A percentile compares a stretch with the other conserved stretches of the same genome.
Conservation (phyloP, 805 yeast species). For the Spathaspora sp. region DNA sequence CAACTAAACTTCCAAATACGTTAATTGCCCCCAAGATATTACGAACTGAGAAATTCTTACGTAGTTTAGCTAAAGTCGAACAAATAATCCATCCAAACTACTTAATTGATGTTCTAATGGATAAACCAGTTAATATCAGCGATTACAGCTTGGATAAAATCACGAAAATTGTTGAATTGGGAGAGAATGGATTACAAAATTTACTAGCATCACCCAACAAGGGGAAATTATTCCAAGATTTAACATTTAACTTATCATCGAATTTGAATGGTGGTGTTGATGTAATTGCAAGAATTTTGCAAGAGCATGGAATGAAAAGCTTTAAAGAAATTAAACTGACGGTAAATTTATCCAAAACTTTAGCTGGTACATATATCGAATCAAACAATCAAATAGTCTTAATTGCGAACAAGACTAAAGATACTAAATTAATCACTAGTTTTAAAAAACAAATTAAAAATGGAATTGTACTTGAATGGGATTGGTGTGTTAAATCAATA, state of each 20-base stretch:
- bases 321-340: conserved; percentile 17
- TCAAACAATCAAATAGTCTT: conserved; percentile 9
- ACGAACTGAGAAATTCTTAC: conserved; percentile 83
- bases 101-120: conserved; percentile 35
- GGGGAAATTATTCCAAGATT: conserved; percentile 43
- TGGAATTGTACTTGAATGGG: conserved; percentile 50
- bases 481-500: conserved; percentile 57
- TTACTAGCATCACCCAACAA: conserved; percentile 12
- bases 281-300: conserved; percentile 52
- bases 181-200: conserved; percentile 16
- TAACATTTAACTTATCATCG: conserved; percentile 52
- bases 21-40: conserved; percentile 77
- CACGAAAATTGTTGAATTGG: conserved; percentile 20
- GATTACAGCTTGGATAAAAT: conserved; percentile 35
- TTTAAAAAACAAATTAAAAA: conserved; percentile 14
- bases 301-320: conserved; percentile 53
- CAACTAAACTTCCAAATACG: conserved; percentile 35
- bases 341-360: neutral
- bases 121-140: conserved; percentile 19
- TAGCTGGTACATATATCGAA: neutral
- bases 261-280: conserved; percentile 59
- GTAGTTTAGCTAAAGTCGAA: conserved; percentile 57
- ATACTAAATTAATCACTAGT: conserved; percentile 22
- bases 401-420: conserved; percentile 35
- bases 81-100: conserved; percentile 55